Percentiles rank a stretch among this genome's conserved stretches.
phyloP scores from a whole-genome alignment of 1,284 basidiomycete genomes.

The Volvariella surrecta region DNA sequence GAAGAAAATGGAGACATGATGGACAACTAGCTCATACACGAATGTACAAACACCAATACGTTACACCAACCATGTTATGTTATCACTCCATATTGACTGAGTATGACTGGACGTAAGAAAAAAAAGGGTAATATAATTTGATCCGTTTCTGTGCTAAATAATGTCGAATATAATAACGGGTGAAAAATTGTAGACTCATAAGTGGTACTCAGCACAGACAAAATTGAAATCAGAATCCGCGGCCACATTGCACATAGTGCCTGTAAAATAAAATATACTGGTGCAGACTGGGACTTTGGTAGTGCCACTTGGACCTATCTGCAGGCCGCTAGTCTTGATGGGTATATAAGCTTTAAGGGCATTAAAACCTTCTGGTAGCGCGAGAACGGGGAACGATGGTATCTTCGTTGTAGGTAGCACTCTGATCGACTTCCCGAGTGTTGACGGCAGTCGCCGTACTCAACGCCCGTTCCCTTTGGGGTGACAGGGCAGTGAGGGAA shows the following conservation, averaged over 20 bases:
- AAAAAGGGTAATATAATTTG: not conserved
- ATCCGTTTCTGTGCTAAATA: conserved; percentile 3
- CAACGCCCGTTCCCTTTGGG: conserved; percentile 32
- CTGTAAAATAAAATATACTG: too few relatives aligned
- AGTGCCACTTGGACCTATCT: too few relatives aligned
- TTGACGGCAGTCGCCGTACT: conserved; percentile 35
- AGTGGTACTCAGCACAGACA: too few relatives aligned
- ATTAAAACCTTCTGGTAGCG: conserved; percentile 8
- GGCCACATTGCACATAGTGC: too few relatives aligned
- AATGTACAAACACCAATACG: not conserved
- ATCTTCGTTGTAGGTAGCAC: conserved; percentile 30
- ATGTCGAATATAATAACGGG: too few relatives aligned
- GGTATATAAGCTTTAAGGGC: too few relatives aligned
- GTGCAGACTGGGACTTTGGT: too few relatives aligned
- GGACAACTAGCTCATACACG: not conserved
- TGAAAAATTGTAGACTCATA: too few relatives aligned
- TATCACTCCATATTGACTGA: too few relatives aligned
- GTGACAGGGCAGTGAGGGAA: conserved; percentile 3
- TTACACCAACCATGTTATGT: not conserved
- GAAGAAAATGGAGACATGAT: conserved; percentile 55
- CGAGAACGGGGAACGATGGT: conserved; percentile 22
- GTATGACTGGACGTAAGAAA: conserved; percentile 3
- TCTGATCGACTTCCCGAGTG: conserved; percentile 19
- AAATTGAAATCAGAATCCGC: too few relatives aligned
- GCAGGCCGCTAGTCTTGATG: too few relatives aligned